Conservation (phyloP, 768 basidiomycete genomes). For the Gymnopilus dilepis region DNA sequence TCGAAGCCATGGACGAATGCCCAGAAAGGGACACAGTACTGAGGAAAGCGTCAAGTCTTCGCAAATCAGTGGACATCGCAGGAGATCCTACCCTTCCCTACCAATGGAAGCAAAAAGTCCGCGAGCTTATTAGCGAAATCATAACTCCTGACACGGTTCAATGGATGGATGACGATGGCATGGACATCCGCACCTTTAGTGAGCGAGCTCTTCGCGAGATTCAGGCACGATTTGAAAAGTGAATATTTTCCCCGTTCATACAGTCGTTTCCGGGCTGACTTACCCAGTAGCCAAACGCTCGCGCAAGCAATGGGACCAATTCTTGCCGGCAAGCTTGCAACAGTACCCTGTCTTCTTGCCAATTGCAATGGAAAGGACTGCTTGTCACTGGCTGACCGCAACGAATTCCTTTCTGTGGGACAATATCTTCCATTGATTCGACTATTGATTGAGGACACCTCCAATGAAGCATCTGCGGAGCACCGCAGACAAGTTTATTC, state of each 20-base stretch:
- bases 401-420: constrained; percentile 33
- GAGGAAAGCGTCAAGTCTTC: constrained; percentile 4
- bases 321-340: constrained; percentile 37
- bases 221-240: constrained; percentile 48
- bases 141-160: constrained; percentile 48
- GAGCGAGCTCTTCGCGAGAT: constrained; percentile 53
- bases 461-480: constrained; percentile 47
- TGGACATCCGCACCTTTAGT: constrained; percentile 47
- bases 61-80: not conserved
- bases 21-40: constrained; percentile 24
- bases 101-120: constrained; percentile 41
- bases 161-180: constrained; percentile 63
- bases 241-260: constrained; percentile 12
- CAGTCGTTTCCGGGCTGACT: not conserved
- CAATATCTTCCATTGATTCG: constrained; percentile 42
- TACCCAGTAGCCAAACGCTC: constrained; percentile 40
- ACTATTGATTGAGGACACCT: constrained; percentile 52
- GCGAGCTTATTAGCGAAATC: constrained; percentile 41
- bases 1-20: constrained; percentile 26
- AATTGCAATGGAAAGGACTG: constrained; percentile 39
- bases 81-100: constrained; percentile 14
- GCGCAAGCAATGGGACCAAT: constrained; percentile 35
- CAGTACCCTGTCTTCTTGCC: constrained; percentile 43
- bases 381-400: constrained; percentile 26
- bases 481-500: constrained; percentile 52